A percentile compares a stretch with the other conserved stretches of the same genome.
phyloP scores from a whole-genome alignment of 1,284 basidiomycete species.

The Ceratobasidium sp. region DNA sequence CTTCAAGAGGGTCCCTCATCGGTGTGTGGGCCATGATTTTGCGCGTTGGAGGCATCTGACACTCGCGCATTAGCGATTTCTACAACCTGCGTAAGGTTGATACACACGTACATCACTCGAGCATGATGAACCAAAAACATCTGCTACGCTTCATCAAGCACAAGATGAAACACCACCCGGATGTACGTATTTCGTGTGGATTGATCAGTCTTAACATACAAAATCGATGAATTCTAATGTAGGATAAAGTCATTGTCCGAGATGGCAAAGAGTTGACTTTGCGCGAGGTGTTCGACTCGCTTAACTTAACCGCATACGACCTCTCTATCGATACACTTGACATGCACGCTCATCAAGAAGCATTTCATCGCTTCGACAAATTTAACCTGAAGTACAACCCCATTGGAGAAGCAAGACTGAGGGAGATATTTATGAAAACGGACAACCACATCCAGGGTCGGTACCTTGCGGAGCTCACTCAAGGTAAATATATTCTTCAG shows the following conservation, averaged over 20 bases:
- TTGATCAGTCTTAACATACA: not conserved
- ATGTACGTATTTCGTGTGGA: constrained; percentile 56
- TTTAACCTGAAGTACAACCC: constrained; percentile 94
- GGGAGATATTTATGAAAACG: constrained; percentile 98
- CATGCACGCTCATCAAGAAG: constrained; percentile 98
- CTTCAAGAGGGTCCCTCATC: constrained; percentile 69
- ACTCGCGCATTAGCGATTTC: constrained; percentile 74
- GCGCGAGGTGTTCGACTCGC: constrained; percentile 91
- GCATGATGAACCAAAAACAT: constrained; percentile 99
- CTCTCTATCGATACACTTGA: constrained; percentile 98
- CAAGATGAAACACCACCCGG: constrained; percentile 85
- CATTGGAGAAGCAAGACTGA: constrained; percentile 90
- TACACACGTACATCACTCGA: constrained; percentile 98
- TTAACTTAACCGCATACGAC: constrained; percentile 95
- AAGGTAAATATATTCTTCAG: constrained; percentile 60
- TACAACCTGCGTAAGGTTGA: constrained; percentile 99
- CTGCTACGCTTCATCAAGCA: constrained; percentile 98
- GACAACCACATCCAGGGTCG: constrained; percentile 91
- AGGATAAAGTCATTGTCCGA: constrained; percentile 96
- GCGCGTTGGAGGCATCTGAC: not conserved
- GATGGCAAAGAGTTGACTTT: constrained; percentile 90
- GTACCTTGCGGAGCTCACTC: constrained; percentile 94
- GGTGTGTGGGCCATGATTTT: constrained; percentile 53
- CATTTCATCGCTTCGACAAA: constrained; percentile 97
- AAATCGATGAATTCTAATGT: too few relatives aligned